Base-by-base conservation (phyloP, 192 early-diverging fungal species). In the Spizellomyces sp. region DNA sequence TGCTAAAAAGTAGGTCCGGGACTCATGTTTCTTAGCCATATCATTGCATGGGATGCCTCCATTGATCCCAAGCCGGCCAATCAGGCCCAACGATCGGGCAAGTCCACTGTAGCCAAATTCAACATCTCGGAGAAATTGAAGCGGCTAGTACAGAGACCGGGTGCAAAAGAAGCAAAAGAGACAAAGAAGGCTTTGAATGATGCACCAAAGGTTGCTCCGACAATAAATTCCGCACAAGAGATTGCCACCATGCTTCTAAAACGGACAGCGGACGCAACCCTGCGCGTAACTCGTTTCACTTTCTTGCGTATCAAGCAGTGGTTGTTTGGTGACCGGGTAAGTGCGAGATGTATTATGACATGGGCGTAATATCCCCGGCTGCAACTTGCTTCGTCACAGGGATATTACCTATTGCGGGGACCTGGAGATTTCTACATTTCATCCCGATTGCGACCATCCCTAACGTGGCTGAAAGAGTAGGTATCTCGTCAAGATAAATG, bases 341-440 rank as follows among this genome's bases (percentile, higher is more conserved):
- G 27, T 36, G 27, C 27, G 27, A 36, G 3, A 36, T 36, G 27
- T 36, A 36, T 36, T 36, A 36, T 36, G 3, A 36, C 27, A 36
- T 36, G 27, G 27, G 27, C 27, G 27, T 36, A 55, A 55, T n/a
- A 55, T 2, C 3, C 15, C 52, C 52, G 15, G 15, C 19, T 55
- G 52, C 15, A 15, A 36, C 27, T 36, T 36, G 27, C 1, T 36
- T 36, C 27, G 1, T 36, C 27, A 6, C 10, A 62, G 60, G n/a
- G 21, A n/a, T 42, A 27, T 36, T 62, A 62, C 60, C n/a, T 15
- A 48, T 42, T 62, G 6, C 60, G 41, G 15, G 60, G 60, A n/a
- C 60, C 60, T 15, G 60, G 60, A 22, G 60, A 62, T 36, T 62
- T 62, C 60, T 62, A 62, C 41, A n/a, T 62, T 36, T 19, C 60